Conservation (phyloP, 768 basidiomycete species). For the Pulveroboletus sp. region DNA sequence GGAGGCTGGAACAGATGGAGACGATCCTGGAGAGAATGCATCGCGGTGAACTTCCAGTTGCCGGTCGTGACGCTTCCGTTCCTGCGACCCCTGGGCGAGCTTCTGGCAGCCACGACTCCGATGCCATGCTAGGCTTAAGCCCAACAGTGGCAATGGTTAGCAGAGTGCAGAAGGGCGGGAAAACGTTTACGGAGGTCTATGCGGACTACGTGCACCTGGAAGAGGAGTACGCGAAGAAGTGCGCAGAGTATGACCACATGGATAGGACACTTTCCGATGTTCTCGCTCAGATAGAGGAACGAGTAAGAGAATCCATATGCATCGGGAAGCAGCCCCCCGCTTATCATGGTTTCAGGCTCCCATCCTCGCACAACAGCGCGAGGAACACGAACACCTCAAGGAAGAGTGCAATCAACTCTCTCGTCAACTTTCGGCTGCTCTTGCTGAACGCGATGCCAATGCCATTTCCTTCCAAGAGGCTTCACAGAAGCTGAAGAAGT, state of each 20-base stretch:
- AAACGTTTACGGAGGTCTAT: constrained; percentile 93
- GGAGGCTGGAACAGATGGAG: constrained; percentile 65
- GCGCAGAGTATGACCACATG: constrained; percentile 80
- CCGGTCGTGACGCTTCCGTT: constrained; percentile 37
- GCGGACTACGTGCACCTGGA: constrained; percentile 84
- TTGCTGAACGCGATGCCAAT: constrained; percentile 70
- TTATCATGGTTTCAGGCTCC: constrained; percentile 59
- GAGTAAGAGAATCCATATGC: constrained; percentile 40
- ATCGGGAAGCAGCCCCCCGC: background rate
- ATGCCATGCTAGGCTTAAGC: constrained; percentile 67
- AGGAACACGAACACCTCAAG: constrained; percentile 81
- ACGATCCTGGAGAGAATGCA: constrained; percentile 67
- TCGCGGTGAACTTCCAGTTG: constrained; percentile 63
- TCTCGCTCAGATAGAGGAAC: constrained; percentile 86
- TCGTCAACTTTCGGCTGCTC: constrained; percentile 67
- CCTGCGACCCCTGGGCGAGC: constrained; percentile 41
- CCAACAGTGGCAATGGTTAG: constrained; percentile 87
- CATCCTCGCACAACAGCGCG: constrained; percentile 81
- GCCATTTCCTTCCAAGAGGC: constrained; percentile 51
- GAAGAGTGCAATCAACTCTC: constrained; percentile 78
- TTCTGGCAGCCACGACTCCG: constrained; percentile 38
- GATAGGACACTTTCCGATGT: constrained; percentile 75
- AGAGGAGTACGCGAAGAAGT: constrained; percentile 73
- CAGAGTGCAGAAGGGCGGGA: constrained; percentile 73
- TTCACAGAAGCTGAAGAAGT: constrained; percentile 57